Percentiles rank a stretch among this genome's conserved stretches.
Evolutionary conservation across 1,139 yeast species (phyloP).

Genomic region (Saccharomyces hybrid): DNA sequence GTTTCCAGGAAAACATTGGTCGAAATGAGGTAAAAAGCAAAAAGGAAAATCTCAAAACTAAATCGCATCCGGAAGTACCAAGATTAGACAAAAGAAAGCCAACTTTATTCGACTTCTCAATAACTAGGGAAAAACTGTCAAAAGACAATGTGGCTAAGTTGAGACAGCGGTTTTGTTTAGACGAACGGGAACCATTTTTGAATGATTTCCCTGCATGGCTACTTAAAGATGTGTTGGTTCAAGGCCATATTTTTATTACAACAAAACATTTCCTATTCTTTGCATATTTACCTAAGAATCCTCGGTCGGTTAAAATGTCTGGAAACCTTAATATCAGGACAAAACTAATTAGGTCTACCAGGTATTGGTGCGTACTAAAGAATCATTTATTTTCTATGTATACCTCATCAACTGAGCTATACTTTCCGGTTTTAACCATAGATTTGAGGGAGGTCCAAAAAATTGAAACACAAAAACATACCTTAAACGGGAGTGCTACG

Average conservation of each 20-base stretch:
- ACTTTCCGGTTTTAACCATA: slow-evolving; percentile 72
- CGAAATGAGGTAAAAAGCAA: slow-evolving; percentile 5
- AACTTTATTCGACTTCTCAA: slow-evolving; percentile 34
- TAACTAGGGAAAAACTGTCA: slow-evolving; percentile 20
- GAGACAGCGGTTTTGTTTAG: slow-evolving; percentile 35
- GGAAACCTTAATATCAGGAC: slow-evolving; percentile 31
- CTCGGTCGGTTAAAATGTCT: slow-evolving; percentile 24
- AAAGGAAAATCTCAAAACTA: slow-evolving; percentile 7
- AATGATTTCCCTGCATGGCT: slow-evolving; percentile 72
- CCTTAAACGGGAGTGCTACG: slow-evolving; percentile 12
- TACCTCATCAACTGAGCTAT: slow-evolving; percentile 64
- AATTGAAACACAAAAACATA: slow-evolving; percentile 39
- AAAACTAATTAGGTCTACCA: slow-evolving; percentile 22
- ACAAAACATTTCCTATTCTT: slow-evolving; percentile 58
- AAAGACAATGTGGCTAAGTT: slow-evolving; percentile 21
- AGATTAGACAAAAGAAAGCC: slow-evolving; percentile 11
- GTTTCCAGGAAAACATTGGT: slow-evolving; percentile 12
- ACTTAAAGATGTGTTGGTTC: slow-evolving; percentile 70
- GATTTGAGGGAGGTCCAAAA: slow-evolving; percentile 58
- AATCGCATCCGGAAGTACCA: neutral
- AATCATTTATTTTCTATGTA: slow-evolving; percentile 65
- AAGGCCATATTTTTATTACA: slow-evolving; percentile 79
- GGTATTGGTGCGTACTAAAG: slow-evolving; percentile 75
- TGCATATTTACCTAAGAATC: slow-evolving; percentile 65
- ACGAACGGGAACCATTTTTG: slow-evolving; percentile 44